A percentile compares a stretch with the other conserved stretches of the same genome.
These are phyloP conservation scores for Phellinidium pouzarii DNA, from an alignment of 1,284 basidiomycete genomes.

Conservation along the genomic window DNA sequence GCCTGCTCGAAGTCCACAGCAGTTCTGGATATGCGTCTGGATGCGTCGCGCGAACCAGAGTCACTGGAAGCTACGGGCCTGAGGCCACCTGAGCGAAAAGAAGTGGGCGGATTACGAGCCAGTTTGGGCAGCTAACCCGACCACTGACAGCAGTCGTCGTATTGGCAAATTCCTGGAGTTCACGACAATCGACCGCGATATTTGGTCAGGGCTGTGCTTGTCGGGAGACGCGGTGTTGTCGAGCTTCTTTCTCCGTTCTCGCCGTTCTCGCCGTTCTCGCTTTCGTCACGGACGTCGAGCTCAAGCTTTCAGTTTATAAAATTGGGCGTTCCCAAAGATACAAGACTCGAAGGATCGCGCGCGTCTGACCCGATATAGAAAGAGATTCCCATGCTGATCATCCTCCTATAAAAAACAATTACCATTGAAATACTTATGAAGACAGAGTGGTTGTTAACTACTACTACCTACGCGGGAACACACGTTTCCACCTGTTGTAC, in stretches of 20 bases:
- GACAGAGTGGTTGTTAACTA: too few species aligned
- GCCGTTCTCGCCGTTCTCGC: neutral
- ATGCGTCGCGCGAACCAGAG: conserved; percentile 32
- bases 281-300: neutral
- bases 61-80: conserved; percentile 50
- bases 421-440: too few species aligned
- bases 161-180: neutral
- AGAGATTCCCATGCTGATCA: too few species aligned
- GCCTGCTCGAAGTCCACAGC: conserved; percentile 77
- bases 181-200: neutral
- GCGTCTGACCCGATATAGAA: too few species aligned
- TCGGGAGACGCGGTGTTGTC: neutral
- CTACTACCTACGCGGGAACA: neutral
- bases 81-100: conserved; percentile 43
- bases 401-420: too few species aligned
- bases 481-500: conserved; percentile 1
- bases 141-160: neutral
- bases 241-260: neutral
- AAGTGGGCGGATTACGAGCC: conserved; percentile 40
- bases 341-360: too few species aligned
- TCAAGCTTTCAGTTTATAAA: neutral
- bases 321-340: too few species aligned
- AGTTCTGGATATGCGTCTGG: conserved; percentile 55
- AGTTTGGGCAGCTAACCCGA: conserved; percentile 24
- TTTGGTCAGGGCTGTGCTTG: neutral